A percentile compares a stretch with the other conserved stretches of the same genome.
Conservation (phyloP, 2,329 filamentous ascomycete species). For the Sporothrix brasiliensis region DNA sequence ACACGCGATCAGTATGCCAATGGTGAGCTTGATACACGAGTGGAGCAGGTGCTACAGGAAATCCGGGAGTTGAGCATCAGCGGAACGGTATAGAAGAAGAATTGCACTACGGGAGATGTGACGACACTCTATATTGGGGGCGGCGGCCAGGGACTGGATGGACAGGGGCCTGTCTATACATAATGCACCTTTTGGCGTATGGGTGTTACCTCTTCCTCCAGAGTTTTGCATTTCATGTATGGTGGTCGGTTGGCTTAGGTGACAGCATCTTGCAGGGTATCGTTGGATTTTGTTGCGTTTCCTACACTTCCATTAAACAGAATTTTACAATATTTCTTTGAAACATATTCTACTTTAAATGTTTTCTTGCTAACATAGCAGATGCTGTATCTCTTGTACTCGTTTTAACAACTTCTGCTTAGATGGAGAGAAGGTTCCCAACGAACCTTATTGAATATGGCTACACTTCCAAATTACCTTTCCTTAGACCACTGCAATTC, state of each 20-base stretch:
- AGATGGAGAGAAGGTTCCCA: too few relatives aligned
- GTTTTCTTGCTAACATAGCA: too few relatives aligned
- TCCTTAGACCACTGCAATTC: background rate
- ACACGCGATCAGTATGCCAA: slow-evolving; percentile 95
- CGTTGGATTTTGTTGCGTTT: background rate
- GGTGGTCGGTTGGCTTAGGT: background rate
- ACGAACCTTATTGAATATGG: too few relatives aligned
- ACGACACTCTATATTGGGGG: background rate
- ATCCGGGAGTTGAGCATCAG: slow-evolving; percentile 95
- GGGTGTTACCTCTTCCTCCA: background rate
- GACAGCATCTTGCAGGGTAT: background rate
- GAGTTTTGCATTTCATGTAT: background rate
- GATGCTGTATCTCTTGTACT: too few relatives aligned
- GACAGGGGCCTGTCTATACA: background rate
- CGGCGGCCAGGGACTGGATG: background rate
- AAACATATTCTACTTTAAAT: background rate
- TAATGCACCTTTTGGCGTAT: slow-evolving; percentile 15
- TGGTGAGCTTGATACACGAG: slow-evolving; percentile 84
- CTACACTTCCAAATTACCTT: background rate
- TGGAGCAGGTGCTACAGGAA: slow-evolving; percentile 95
- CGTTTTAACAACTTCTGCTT: too few relatives aligned
- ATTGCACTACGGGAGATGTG: background rate
- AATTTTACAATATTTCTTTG: background rate
- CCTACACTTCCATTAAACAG: background rate
- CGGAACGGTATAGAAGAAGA: slow-evolving; percentile 57